A percentile compares a stretch with the other conserved stretches of the same genome.
Conservation (phyloP, 805 yeast species). For the Ogataea pignaliae region DNA sequence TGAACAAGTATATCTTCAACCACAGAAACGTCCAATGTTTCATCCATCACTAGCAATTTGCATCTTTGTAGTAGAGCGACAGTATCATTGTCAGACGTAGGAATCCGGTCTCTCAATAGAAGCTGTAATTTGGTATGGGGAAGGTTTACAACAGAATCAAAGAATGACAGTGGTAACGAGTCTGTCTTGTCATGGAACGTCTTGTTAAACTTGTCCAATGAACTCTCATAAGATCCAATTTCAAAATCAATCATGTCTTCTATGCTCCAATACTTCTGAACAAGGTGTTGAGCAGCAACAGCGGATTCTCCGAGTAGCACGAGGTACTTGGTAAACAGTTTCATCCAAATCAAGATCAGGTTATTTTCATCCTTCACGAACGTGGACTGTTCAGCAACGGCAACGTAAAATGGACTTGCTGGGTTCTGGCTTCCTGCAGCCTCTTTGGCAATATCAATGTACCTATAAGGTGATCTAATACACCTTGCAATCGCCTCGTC, state of each 20-base stretch:
- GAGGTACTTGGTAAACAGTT: conserved; percentile 42
- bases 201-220: conserved; percentile 4
- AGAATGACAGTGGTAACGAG: conserved; percentile 25
- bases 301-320: conserved; percentile 57
- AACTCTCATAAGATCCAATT: conserved; percentile 8
- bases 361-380: conserved; percentile 38
- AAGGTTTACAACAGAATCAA: conserved; percentile 31
- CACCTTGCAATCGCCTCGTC: conserved; percentile 76
- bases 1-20: conserved; percentile 30
- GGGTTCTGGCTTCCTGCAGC: conserved; percentile 11
- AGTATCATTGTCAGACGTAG: conserved; percentile 44
- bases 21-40: conserved; percentile 14
- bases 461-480: conserved; percentile 76
- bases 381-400: conserved; percentile 66
- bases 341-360: conserved; percentile 43
- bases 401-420: conserved; percentile 55
- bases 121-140: conserved; percentile 26
- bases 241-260: conserved; percentile 5
- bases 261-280: conserved; percentile 13
- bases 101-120: conserved; percentile 29
- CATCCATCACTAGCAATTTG: conserved; percentile 25
- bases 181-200: conserved; percentile 1
- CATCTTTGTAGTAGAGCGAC: conserved; percentile 41
- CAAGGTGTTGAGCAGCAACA: conserved; percentile 13
- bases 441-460: conserved; percentile 52